Percentiles rank a stretch among this genome's conserved stretches.
These are phyloP conservation scores for Hypoxylon sp. DNA, from an alignment of 2,329 filamentous ascomycete genomes.

Conservation along the genomic window DNA sequence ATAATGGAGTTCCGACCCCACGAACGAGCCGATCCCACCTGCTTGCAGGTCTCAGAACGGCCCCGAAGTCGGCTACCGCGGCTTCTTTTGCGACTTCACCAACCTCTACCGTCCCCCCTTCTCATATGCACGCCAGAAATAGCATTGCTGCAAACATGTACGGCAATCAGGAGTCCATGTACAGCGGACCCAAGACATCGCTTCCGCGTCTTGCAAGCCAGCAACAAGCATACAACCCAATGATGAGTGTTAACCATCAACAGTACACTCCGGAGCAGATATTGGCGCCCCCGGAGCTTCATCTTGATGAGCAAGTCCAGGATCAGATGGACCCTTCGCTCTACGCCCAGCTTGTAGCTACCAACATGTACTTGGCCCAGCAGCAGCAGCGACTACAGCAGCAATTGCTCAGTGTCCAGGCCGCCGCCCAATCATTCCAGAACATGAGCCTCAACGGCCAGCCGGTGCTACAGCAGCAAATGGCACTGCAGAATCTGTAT, in stretches of 20 bases:
- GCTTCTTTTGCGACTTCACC: constrained; percentile 74
- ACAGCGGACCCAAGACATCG: constrained; percentile 68
- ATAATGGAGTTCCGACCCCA: constrained; percentile 80
- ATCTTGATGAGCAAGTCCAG: constrained; percentile 75
- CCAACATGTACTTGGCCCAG: constrained; percentile 91
- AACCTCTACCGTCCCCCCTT: constrained; percentile 53
- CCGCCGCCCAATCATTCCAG: constrained; percentile 85
- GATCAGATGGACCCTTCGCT: constrained; percentile 85
- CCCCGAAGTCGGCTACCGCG: constrained; percentile 85
- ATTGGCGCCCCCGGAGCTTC: constrained; percentile 83
- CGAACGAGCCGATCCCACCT: constrained; percentile 95
- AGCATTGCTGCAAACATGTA: constrained; percentile 60
- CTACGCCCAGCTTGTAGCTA: constrained; percentile 89
- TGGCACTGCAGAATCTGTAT: constrained; percentile 66
- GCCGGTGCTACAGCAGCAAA: constrained; percentile 58
- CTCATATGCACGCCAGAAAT: constrained; percentile 58
- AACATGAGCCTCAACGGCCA: constrained; percentile 75
- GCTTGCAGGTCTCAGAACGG: constrained; percentile 91
- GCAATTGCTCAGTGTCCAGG: constrained; percentile 86
- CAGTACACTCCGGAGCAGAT: constrained; percentile 89
- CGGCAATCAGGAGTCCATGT: constrained; percentile 57
- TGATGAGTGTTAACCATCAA: constrained; percentile 56
- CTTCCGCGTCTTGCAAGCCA: constrained; percentile 56
- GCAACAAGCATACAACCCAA: constrained; percentile 49
- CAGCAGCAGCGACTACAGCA: constrained; percentile 96